phyloP scores from a whole-genome alignment of 495 filamentous ascomycete genomes.

The Lophiotrema nucula region DNA sequence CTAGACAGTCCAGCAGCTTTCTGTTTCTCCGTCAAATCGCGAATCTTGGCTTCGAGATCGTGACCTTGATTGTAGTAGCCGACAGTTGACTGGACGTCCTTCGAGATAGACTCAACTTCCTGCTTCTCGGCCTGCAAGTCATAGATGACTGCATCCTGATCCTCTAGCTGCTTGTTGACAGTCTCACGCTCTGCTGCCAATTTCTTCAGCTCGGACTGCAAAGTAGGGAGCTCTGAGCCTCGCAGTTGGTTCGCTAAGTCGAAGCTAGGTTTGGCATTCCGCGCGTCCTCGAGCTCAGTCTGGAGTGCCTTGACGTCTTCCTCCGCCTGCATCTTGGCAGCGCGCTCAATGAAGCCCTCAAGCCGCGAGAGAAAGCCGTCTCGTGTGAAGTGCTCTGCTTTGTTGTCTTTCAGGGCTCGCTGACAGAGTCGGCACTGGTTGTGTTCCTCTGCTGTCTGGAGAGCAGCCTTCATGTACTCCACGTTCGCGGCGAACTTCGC shows the following conservation, averaged over 20 bases:
- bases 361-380: constrained; percentile 36
- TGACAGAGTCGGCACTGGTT: constrained; percentile 72
- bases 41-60: constrained; percentile 66
- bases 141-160: constrained; percentile 67
- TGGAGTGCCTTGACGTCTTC: constrained; percentile 59
- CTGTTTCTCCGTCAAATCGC: constrained; percentile 68
- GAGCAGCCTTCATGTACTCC: constrained; percentile 62
- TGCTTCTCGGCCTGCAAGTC: constrained; percentile 63
- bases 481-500: constrained; percentile 60
- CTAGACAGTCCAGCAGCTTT: constrained; percentile 60
- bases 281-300: constrained; percentile 48
- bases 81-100: constrained; percentile 72
- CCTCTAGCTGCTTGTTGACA: constrained; percentile 66
- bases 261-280: constrained; percentile 54
- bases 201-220: constrained; percentile 60
- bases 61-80: constrained; percentile 69
- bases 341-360: constrained; percentile 56
- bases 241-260: constrained; percentile 70
- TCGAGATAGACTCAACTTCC: constrained; percentile 72
- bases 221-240: constrained; percentile 65
- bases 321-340: constrained; percentile 1
- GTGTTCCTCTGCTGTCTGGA: constrained; percentile 56
- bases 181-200: constrained; percentile 55
- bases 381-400: constrained; percentile 39
- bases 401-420: constrained; percentile 59